Conservation (phyloP, 768 basidiomycete species). For the Lentinula lateritia region DNA sequence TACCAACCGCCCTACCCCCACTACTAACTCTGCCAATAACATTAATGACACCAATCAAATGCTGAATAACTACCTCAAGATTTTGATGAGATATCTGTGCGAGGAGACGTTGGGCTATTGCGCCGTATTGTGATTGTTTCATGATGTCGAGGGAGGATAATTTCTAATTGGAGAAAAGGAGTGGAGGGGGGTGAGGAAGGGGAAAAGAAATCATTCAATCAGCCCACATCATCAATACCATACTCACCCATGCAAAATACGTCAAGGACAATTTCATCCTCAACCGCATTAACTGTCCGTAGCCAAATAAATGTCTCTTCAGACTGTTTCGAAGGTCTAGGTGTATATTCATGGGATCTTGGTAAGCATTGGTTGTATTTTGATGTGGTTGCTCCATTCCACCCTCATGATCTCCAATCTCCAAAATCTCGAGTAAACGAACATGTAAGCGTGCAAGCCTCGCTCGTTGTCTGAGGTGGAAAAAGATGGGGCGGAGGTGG, state of each 20-base stretch:
- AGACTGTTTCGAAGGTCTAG: constrained; percentile 47
- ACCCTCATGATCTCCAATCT: background rate
- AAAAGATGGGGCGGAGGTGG: constrained; percentile 45
- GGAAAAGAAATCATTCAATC: no score
- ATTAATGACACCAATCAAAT: constrained; percentile 37
- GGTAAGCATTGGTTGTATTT: no score
- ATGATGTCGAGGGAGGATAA: constrained; percentile 31
- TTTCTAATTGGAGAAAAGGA: constrained; percentile 35
- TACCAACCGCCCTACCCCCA: constrained; percentile 11
- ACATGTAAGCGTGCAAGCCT: constrained; percentile 32
- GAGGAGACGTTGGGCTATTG: constrained; percentile 46
- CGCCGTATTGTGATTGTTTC: constrained; percentile 41
- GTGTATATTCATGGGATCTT: constrained; percentile 21
- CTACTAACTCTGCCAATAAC: no score
- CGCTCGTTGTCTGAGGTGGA: constrained; percentile 33
- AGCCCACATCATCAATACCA: background rate
- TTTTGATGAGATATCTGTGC: constrained; percentile 47
- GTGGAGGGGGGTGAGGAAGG: no score
- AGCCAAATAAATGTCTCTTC: constrained; percentile 56
- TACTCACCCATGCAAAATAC: constrained; percentile 43
- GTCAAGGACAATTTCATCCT: constrained; percentile 53
- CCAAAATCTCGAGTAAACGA: constrained; percentile 41
- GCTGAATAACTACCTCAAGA: constrained; percentile 50
- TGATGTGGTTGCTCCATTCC: no score
- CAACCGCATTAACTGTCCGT: constrained; percentile 43